These are phyloP conservation scores for Hymenoscyphus albidus DNA, from an alignment of 2,329 filamentous ascomycete species.

Conservation along the genomic window DNA sequence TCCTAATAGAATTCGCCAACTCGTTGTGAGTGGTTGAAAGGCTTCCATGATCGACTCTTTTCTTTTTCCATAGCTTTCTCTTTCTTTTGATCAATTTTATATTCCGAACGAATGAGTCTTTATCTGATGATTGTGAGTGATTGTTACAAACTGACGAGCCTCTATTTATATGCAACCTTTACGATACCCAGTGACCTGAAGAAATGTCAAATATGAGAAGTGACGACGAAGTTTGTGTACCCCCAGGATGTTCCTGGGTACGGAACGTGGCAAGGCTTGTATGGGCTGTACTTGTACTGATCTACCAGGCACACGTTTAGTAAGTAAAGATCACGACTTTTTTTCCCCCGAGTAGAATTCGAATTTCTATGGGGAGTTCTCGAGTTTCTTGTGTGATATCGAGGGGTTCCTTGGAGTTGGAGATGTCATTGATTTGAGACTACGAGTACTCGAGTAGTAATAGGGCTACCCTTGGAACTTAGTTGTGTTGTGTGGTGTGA, in stretches of 20 bases:
- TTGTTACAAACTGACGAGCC: background rate
- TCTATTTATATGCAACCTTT: background rate
- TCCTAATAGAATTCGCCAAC: background rate
- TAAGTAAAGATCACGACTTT: background rate
- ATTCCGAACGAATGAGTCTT: background rate
- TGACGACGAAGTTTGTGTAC: background rate
- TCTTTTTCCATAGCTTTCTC: background rate
- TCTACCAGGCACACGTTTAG: background rate
- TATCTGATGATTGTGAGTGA: background rate
- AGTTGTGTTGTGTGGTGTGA: background rate
- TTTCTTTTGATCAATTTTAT: background rate
- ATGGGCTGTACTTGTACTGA: background rate
- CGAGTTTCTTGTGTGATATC: too few relatives aligned
- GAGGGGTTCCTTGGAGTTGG: too few relatives aligned
- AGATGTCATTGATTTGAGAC: background rate
- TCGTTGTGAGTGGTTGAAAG: background rate
- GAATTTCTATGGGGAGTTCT: too few relatives aligned
- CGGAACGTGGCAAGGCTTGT: background rate
- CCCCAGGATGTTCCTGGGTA: background rate
- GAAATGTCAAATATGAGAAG: background rate
- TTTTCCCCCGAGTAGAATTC: too few relatives aligned
- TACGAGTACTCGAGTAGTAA: background rate
- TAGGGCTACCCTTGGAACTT: background rate
- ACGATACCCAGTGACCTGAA: background rate
- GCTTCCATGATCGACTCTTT: background rate